These are phyloP conservation scores for Austropuccinia psidii DNA, from an alignment of 1,284 basidiomycete species.

Conservation along the genomic window DNA sequence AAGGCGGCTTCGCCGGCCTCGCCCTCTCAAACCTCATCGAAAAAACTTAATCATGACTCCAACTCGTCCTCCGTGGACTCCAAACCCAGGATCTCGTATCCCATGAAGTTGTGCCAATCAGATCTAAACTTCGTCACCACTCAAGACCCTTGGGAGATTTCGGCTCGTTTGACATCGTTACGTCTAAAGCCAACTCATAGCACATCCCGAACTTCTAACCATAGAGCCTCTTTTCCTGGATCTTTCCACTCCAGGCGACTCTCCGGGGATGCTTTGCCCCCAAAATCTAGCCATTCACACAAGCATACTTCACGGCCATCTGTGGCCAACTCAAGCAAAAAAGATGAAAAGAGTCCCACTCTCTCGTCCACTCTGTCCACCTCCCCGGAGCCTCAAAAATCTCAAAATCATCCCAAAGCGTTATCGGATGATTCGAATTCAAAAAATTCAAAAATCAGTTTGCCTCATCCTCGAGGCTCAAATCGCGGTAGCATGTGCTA, in stretches of 20 bases:
- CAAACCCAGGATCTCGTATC: constrained; percentile 3
- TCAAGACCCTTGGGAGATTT: constrained; percentile 3
- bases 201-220: background rate
- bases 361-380: background rate
- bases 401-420: background rate
- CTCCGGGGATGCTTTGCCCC: too few relatives aligned
- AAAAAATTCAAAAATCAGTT: background rate
- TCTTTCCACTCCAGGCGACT: background rate
- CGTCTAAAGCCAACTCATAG: background rate
- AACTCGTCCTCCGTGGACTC: background rate
- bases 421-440: background rate
- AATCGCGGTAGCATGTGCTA: constrained; percentile 10
- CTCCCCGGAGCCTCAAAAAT: background rate
- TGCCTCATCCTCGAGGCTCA: background rate
- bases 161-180: background rate
- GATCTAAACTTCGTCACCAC: background rate
- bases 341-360: too few relatives aligned
- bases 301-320: background rate
- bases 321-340: background rate
- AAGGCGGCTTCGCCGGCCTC: background rate
- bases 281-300: background rate
- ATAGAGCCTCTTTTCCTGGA: background rate
- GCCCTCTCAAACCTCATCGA: background rate
- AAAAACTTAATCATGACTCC: background rate
- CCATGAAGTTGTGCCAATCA: constrained; percentile 1